Percentiles rank a stretch among this genome's conserved stretches.
Conservation (phyloP, 441 rosid species). For the Eruca vesicaria region DNA sequence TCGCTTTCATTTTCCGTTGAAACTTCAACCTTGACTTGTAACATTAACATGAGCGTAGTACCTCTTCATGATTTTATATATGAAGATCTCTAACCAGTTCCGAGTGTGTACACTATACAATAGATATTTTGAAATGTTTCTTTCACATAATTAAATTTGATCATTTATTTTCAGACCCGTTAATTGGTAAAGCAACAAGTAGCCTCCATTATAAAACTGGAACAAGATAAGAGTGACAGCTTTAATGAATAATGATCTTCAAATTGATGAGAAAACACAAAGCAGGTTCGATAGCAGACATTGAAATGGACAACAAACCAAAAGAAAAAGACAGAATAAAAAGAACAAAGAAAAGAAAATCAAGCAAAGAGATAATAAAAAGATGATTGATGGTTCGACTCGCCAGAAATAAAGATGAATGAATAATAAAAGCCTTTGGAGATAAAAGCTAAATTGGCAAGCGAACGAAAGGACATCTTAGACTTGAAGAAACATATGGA, state of each 20-base stretch:
- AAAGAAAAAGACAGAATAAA: background rate
- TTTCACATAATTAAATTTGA: background rate
- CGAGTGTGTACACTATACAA: background rate
- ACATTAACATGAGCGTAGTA: background rate
- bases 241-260: conserved; percentile 31
- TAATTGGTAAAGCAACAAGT: conserved; percentile 1
- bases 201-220: background rate
- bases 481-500: conserved; percentile 42
- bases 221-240: background rate
- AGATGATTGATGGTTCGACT: conserved; percentile 30
- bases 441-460: conserved; percentile 16
- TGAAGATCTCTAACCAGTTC: background rate
- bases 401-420: conserved; percentile 29
- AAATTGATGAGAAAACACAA: conserved; percentile 33
- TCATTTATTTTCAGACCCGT: background rate
- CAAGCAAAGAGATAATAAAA: background rate
- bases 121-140: background rate
- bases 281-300: conserved; percentile 12
- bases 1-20: conserved; percentile 25
- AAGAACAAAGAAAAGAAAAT: conserved; percentile 17
- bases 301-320: conserved; percentile 10
- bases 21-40: conserved; percentile 19
- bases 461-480: background rate
- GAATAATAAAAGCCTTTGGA: conserved; percentile 5
- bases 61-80: background rate